Base-by-base conservation (phyloP, 768 basidiomycete species). In the Floccularia luteovirens region DNA sequence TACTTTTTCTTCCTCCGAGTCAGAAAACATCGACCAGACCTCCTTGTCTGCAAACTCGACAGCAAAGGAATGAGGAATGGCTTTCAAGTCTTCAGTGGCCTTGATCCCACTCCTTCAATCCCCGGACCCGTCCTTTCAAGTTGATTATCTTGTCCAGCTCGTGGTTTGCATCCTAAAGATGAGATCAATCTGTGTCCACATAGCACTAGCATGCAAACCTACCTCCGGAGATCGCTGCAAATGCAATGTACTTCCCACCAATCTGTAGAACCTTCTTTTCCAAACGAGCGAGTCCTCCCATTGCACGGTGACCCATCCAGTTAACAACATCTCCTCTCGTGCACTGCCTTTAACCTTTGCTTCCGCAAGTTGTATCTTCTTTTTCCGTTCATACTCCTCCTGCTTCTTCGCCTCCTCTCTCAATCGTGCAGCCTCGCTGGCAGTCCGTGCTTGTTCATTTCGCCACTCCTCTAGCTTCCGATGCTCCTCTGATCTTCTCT, bases 11-110 rank as follows among this genome's bases (percentile, higher is more conserved):
- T 75, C 69, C 54, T 77, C 78, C 16, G 70, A 68, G 51, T 82
- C 80, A 5, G 76, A 63, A 43, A 65, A 84, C 62, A 82, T 62
- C 28, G 71, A 62, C 77, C 79, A 82, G 12, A 64, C 55, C 20
- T 61, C 61, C 5, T 58, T 62, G 41, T 72, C 67, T 24, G 61
- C 63, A 52, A 82, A 80, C 44, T 78, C 78, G 20, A 83, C 58
- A 2, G 74, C 82, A 57, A 84, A 82, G 0, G 82, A 79, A 43
- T 77, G 65, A 3, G 77, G 69, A 37, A 84, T 80, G 7, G 79
- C 70, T 51, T 77, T 69, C 24, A 84, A n/a, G 55, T 33, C 81
- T 77, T 42, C 83, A 81, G 42, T 75, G 80, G 4, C 81, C 81
- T 41, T 83, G 75, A 41, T 73, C 64, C 74, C 78, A 80, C 48